phyloP scores from a whole-genome alignment of 768 basidiomycete species.

The Pleurotus eryngii region DNA sequence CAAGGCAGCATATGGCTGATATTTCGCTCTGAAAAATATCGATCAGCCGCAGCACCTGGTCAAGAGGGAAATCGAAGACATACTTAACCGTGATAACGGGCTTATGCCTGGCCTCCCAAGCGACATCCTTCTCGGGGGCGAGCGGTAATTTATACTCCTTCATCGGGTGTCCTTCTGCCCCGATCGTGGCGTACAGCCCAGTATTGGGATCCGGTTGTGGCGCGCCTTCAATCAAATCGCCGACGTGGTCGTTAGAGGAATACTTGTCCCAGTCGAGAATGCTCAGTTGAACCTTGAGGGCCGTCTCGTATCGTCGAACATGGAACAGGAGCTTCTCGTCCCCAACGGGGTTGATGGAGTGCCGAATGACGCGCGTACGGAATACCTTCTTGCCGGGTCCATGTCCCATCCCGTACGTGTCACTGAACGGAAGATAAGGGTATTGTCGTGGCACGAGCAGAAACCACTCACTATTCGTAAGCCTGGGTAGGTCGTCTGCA shows the following conservation, averaged over 20 bases:
- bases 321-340: constrained; percentile 96
- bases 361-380: constrained; percentile 84
- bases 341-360: constrained; percentile 82
- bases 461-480: constrained; percentile 75
- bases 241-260: constrained; percentile 84
- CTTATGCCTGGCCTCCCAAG: constrained; percentile 72
- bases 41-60: neutral
- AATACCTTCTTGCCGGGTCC: constrained; percentile 98
- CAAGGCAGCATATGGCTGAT: constrained; percentile 90
- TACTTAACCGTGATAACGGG: constrained; percentile 70
- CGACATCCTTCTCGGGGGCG: constrained; percentile 52
- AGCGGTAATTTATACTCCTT: constrained; percentile 69
- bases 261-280: constrained; percentile 98
- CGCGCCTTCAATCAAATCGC: constrained; percentile 67
- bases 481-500: constrained; percentile 41
- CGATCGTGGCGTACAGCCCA: constrained; percentile 51
- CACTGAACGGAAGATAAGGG: constrained; percentile 40
- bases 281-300: constrained; percentile 25
- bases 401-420: constrained; percentile 90
- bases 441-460: neutral
- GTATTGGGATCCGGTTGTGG: constrained; percentile 61
- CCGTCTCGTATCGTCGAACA: constrained; percentile 81
- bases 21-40: constrained; percentile 65
- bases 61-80: constrained; percentile 10
- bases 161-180: constrained; percentile 63